These are phyloP conservation scores for Candida gigantensis DNA, from an alignment of 1,139 yeast species.

Conservation along the genomic window DNA sequence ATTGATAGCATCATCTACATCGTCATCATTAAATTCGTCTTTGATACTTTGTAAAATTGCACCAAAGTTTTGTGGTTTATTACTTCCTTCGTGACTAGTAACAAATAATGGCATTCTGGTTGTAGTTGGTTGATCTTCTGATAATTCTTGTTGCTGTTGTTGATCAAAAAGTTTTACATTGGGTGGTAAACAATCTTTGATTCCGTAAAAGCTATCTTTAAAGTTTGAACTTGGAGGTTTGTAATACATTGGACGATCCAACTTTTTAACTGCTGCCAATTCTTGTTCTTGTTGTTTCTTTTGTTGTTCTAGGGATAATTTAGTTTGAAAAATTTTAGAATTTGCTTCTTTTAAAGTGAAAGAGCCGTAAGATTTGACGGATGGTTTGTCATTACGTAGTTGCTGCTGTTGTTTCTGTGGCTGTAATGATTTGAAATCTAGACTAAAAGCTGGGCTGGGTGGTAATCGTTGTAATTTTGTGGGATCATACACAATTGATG, in stretches of 20 bases:
- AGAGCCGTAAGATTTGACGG: conserved; percentile 5
- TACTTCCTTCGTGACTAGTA: conserved; percentile 2
- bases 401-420: conserved; percentile 1
- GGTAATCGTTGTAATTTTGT: conserved; percentile 14
- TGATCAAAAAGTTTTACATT: conserved; percentile 14
- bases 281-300: conserved; percentile 6
- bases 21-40: conserved; percentile 15
- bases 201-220: conserved; percentile 30
- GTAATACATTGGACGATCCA: conserved; percentile 33
- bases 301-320: conserved; percentile 11
- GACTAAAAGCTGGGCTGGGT: conserved; percentile 7
- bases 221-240: conserved; percentile 35
- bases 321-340: conserved; percentile 15
- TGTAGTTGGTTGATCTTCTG: neutral
- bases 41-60: conserved; percentile 10
- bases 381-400: neutral
- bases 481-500: neutral
- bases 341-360: conserved; percentile 13
- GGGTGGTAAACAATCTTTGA: conserved; percentile 35
- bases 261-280: conserved; percentile 9
- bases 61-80: conserved; percentile 1
- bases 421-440: conserved; percentile 10
- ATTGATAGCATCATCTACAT: conserved; percentile 12
- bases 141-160: neutral
- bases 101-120: conserved; percentile 19